Evolutionary conservation across 208 protist genomes (phyloP).

Genomic region (Tritrichomonas foetus): DNA sequence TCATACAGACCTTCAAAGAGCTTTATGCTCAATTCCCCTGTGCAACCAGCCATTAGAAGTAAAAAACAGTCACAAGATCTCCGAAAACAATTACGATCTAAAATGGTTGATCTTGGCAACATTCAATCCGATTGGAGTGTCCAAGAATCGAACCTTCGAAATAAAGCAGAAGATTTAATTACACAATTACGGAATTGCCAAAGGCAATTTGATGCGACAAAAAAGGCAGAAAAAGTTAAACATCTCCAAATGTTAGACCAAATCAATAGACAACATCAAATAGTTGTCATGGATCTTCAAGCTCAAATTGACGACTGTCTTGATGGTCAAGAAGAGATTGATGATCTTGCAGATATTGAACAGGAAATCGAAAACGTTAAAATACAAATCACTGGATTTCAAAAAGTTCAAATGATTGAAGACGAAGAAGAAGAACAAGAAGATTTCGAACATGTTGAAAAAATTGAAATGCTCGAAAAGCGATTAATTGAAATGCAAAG

Average conservation of each 20-base stretch:
- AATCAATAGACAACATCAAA: not conserved
- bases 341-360: not conserved
- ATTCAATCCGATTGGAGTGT: not conserved
- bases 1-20: not conserved
- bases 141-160: not conserved
- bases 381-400: not conserved
- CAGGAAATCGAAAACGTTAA: not conserved
- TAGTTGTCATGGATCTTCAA: not conserved
- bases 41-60: not conserved
- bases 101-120: not conserved
- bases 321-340: not conserved
- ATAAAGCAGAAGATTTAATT: not conserved
- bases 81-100: not conserved
- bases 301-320: not conserved
- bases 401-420: not conserved
- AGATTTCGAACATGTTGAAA: not conserved
- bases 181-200: not conserved
- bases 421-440: constrained; percentile 24
- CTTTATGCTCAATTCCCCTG: not conserved
- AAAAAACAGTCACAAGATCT: not conserved
- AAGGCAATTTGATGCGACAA: not conserved
- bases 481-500: not conserved
- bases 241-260: not conserved
- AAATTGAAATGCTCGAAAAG: not conserved
- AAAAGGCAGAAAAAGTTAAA: not conserved